Base-by-base conservation (phyloP, 345 rosid genomes). In the Citrus sinensis region DNA sequence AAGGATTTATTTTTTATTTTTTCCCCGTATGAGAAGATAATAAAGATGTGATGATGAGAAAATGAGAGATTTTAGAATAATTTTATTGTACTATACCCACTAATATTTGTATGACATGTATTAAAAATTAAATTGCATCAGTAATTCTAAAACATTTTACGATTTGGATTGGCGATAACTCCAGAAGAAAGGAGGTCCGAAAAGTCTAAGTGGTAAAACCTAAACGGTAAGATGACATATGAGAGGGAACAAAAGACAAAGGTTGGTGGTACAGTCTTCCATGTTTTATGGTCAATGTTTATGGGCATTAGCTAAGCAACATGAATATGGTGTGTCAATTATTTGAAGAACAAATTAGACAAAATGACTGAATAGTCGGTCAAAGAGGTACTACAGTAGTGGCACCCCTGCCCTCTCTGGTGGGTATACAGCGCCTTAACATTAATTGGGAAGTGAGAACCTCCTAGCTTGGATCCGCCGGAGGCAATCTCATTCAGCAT, bases 251-350 rank as follows among this genome's bases (percentile, higher is more conserved):
- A 11, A 65, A n/a, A 24, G 62, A 55, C 65, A 37, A 66, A 54
- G 34, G 34, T 24, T 76, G 34, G 55, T n/a, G 73, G 51, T 67
- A 54, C 54, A 76, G 72, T 37, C 72, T 54, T 35, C 79, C 79
- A 35, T 67, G 73, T 56, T 67, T 76, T 67, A 10, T 8, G 79
- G 72, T 66, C 73, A 67, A 76, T 19, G 78, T 75, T 46, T 75
- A 16, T 13, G 46, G 40, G 71, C 65, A 51, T 63, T 7, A 30
- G 56, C 24, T 8, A 9, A 32, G 8, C 4, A 22, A 14, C 25
- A 7, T 22, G 40, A 55, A 32, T 10, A 46, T 3, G 20, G 56
- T 32, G 35, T 20, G 59, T 76, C 65, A 34, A 73, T 68, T 68
- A 68, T 40, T 29, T 30, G 20, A 13, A 64, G 34, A 27, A 22